These are phyloP conservation scores for Coniochaeta prunicola DNA, from an alignment of 2,329 filamentous ascomycete genomes.

Conservation along the genomic window DNA sequence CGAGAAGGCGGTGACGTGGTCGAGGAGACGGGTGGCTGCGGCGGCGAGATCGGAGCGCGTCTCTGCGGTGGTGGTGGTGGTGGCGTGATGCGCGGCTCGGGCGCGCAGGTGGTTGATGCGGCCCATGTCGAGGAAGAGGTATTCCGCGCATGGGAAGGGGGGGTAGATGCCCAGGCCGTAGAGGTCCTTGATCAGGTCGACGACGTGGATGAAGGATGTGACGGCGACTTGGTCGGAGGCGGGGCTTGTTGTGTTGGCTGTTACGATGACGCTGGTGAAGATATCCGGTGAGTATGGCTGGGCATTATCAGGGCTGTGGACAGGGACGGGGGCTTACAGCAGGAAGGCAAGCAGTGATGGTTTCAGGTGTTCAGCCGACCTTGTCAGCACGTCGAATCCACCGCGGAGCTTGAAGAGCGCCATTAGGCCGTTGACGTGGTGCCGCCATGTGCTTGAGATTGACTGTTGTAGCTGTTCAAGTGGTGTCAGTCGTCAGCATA, in stretches of 20 bases:
- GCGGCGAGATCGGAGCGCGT: not conserved
- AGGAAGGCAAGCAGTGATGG: slow-evolving; percentile 7
- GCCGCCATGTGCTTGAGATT: slow-evolving; percentile 7
- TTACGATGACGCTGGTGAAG: slow-evolving; percentile 3
- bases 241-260: slow-evolving; percentile 13
- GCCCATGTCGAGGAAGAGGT: slow-evolving; percentile 13
- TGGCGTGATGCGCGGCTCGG: not conserved
- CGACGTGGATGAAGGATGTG: slow-evolving; percentile 7
- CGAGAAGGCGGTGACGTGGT: slow-evolving; percentile 12
- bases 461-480: slow-evolving; percentile 9
- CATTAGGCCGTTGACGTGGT: slow-evolving; percentile 12
- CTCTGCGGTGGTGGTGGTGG: not conserved
- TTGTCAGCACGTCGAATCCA: slow-evolving; percentile 11
- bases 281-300: not conserved
- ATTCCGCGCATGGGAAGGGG: slow-evolving; percentile 11
- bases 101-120: slow-evolving; percentile 15
- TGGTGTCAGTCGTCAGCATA: not conserved
- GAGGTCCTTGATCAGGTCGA: slow-evolving; percentile 7
- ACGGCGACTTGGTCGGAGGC: slow-evolving; percentile 5
- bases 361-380: slow-evolving; percentile 1
- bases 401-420: slow-evolving; percentile 14
- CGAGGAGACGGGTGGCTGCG: slow-evolving; percentile 3
- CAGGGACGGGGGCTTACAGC: slow-evolving; percentile 2
- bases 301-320: not conserved
- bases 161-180: slow-evolving; percentile 13